Percentiles rank a stretch among this genome's conserved stretches.
Conservation (phyloP, 1,139 yeast genomes). For the Kodamaea anthophila region DNA sequence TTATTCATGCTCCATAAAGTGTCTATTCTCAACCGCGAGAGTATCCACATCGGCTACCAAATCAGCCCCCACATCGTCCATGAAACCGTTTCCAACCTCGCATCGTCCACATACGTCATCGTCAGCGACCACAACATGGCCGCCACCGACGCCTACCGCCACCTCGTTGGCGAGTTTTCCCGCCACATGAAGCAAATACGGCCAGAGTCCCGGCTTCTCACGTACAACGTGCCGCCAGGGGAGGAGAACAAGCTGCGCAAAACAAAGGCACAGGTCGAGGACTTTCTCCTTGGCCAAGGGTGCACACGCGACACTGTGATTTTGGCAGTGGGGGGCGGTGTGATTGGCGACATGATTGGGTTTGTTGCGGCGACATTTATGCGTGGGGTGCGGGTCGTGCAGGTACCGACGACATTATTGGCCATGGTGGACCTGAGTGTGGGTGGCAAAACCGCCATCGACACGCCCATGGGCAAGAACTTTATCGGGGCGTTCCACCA, state of each 20-base stretch:
- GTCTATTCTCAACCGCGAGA: slow-evolving; percentile 71
- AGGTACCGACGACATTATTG: slow-evolving; percentile 86
- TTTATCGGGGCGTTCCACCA: slow-evolving; percentile 98
- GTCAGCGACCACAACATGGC: slow-evolving; percentile 83
- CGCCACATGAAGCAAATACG: slow-evolving; percentile 20
- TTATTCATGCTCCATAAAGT: slow-evolving; percentile 41
- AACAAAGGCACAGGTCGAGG: slow-evolving; percentile 92
- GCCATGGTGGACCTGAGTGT: slow-evolving; percentile 98
- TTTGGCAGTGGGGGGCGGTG: slow-evolving; percentile 97
- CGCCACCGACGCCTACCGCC: slow-evolving; percentile 53
- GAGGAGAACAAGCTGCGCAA: slow-evolving; percentile 84
- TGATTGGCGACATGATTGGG: slow-evolving; percentile 98
- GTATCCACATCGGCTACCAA: slow-evolving; percentile 87
- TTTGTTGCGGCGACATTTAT: slow-evolving; percentile 97
- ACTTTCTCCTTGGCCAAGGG: slow-evolving; percentile 73
- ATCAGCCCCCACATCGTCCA: slow-evolving; percentile 70
- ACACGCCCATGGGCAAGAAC: slow-evolving; percentile 95
- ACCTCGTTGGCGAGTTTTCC: slow-evolving; percentile 31
- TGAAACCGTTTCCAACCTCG: slow-evolving; percentile 55
- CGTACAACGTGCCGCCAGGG: slow-evolving; percentile 83
- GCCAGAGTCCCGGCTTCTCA: slow-evolving; percentile 58
- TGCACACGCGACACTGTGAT: slow-evolving; percentile 96
- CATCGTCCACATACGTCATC: slow-evolving; percentile 87
- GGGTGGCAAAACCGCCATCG: slow-evolving; percentile 98
- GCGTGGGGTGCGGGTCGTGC: slow-evolving; percentile 95